Evolutionary conservation across 345 rosid species (phyloP).

Genomic region (Sisymbrium irio): DNA sequence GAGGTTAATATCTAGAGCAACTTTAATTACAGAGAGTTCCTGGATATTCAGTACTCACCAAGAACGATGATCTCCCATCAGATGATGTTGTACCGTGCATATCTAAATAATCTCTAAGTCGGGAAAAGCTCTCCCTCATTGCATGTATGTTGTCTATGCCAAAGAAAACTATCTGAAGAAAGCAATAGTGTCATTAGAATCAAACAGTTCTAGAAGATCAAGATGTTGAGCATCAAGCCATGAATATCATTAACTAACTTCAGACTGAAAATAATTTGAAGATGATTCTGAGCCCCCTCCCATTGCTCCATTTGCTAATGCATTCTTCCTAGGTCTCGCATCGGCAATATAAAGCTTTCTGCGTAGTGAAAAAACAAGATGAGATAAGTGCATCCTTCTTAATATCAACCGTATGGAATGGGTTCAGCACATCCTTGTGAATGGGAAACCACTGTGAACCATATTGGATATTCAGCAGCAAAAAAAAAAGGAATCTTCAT

Average conservation of each 20-base stretch:
- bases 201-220: background rate
- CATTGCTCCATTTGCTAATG: slow-evolving; percentile 98
- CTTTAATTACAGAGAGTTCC: background rate
- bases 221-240: slow-evolving; percentile 17
- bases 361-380: slow-evolving; percentile 13
- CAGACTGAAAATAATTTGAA: slow-evolving; percentile 89
- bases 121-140: slow-evolving; percentile 94
- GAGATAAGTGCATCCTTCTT: background rate
- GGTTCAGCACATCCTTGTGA: slow-evolving; percentile 9
- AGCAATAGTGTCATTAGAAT: slow-evolving; percentile 10
- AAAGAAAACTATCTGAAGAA: slow-evolving; percentile 82
- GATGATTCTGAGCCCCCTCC: slow-evolving; percentile 99
- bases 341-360: slow-evolving; percentile 97
- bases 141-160: slow-evolving; percentile 99
- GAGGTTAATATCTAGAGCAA: background rate
- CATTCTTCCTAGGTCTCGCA: slow-evolving; percentile 98
- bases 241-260: slow-evolving; percentile 50
- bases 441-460: background rate
- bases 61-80: slow-evolving; percentile 93
- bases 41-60: slow-evolving; percentile 55
- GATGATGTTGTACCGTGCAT: slow-evolving; percentile 92
- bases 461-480: slow-evolving; percentile 1
- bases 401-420: background rate
- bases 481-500: background rate
- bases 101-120: slow-evolving; percentile 93